Percentiles rank a stretch among this genome's conserved stretches.
These are phyloP conservation scores for Sporisorium exsertum DNA, from an alignment of 1,284 basidiomycete species.

Conservation along the genomic window DNA sequence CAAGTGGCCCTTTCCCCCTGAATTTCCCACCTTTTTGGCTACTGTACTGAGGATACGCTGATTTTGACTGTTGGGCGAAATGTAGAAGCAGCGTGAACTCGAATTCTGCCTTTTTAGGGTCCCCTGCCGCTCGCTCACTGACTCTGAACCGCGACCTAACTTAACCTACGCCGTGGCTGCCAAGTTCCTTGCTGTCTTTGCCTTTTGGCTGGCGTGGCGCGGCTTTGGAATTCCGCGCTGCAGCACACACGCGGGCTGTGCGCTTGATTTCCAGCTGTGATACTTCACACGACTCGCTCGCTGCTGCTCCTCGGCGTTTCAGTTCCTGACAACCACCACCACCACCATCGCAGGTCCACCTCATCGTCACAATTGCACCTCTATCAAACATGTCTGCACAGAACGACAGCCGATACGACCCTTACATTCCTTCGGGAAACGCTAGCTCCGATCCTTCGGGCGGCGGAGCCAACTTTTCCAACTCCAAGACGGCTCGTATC, in stretches of 20 bases:
- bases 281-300: background rate
- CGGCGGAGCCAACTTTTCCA: slow-evolving; percentile 54
- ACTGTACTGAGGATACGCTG: too few relatives aligned
- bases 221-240: slow-evolving; percentile 1
- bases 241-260: slow-evolving; percentile 1
- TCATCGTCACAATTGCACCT: background rate
- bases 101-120: too few relatives aligned
- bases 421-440: slow-evolving; percentile 65
- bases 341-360: slow-evolving; percentile 10
- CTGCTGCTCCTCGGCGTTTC: background rate
- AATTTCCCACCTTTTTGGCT: background rate
- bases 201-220: background rate
- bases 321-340: slow-evolving; percentile 5
- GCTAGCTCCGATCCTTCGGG: slow-evolving; percentile 53
- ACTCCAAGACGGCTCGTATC: slow-evolving; percentile 65
- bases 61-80: background rate
- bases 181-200: too few relatives aligned
- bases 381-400: slow-evolving; percentile 42
- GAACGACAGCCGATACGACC: slow-evolving; percentile 63
- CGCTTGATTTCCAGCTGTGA: background rate
- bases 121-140: too few relatives aligned
- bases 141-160: background rate
- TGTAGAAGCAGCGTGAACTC: slow-evolving; percentile 8
- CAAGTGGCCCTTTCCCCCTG: background rate
- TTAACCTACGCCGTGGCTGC: background rate